Conservation (phyloP, 768 basidiomycete genomes). For the Tylopilus sp. region DNA sequence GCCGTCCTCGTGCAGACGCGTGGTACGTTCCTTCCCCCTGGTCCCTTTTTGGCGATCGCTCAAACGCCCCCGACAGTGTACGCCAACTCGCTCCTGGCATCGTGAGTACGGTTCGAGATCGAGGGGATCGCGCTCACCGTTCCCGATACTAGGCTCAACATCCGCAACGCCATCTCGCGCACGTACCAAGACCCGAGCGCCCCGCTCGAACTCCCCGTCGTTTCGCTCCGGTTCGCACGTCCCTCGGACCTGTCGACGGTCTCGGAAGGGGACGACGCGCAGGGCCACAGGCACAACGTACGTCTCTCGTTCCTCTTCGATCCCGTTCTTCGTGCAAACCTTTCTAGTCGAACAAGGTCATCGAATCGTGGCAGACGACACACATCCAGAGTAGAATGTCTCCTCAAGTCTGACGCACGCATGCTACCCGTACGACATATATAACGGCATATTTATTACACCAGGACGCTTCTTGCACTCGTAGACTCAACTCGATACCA, state of each 20-base stretch:
- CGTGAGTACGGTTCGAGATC: too few species aligned
- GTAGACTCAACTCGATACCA: background rate
- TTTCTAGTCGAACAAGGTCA: constrained; percentile 5
- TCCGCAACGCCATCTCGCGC: constrained; percentile 21
- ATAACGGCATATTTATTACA: too few species aligned
- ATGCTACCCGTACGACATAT: too few species aligned
- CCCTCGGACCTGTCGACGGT: constrained; percentile 9
- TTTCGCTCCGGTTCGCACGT: constrained; percentile 25
- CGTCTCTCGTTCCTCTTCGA: background rate
- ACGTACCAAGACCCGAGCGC: constrained; percentile 1
- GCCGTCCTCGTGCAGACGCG: constrained; percentile 24
- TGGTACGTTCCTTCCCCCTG: constrained; percentile 12
- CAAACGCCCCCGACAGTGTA: constrained; percentile 18
- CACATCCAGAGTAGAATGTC: background rate
- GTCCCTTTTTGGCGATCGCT: background rate
- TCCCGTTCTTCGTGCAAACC: background rate
- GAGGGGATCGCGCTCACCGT: background rate
- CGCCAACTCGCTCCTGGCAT: constrained; percentile 29
- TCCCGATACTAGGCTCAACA: constrained; percentile 15
- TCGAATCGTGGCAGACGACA: constrained; percentile 18
- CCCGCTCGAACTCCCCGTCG: constrained; percentile 10
- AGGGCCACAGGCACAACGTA: background rate
- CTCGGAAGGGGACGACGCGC: background rate
- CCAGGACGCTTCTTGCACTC: background rate
- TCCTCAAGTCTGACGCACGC: background rate